These are phyloP conservation scores for Fagopyrum tataricum DNA, from an alignment of 148 eudicot species.

Conservation along the genomic window DNA sequence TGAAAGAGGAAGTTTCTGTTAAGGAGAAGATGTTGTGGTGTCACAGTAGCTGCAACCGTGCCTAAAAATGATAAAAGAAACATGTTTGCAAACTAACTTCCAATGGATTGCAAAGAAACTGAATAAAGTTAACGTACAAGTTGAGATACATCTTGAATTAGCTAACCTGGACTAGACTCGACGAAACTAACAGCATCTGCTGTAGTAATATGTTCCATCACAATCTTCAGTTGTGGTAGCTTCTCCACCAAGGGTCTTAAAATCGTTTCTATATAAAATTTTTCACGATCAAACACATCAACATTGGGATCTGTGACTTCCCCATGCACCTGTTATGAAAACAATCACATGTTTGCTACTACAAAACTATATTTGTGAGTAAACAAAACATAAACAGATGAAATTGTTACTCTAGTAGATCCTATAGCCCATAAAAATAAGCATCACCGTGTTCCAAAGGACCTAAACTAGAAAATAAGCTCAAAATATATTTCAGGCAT, in stretches of 20 bases:
- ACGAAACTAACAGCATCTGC: slow-evolving; percentile 78
- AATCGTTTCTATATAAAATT: slow-evolving; percentile 67
- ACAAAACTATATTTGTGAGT: neutral
- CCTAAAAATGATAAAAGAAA: slow-evolving; percentile 31
- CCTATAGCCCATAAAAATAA: neutral
- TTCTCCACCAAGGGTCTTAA: slow-evolving; percentile 64
- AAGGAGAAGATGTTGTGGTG: slow-evolving; percentile 92
- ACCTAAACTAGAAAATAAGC: neutral
- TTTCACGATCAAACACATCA: slow-evolving; percentile 94
- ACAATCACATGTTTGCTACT: slow-evolving; percentile 11
- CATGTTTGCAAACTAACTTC: neutral
- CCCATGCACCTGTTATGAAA: slow-evolving; percentile 72
- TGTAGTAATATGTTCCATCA: slow-evolving; percentile 98
- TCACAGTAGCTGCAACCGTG: slow-evolving; percentile 81
- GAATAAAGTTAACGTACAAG: neutral
- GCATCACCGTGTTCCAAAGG: neutral
- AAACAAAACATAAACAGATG: neutral
- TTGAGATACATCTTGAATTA: neutral
- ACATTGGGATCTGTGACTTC: slow-evolving; percentile 81
- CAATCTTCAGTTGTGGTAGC: slow-evolving; percentile 76
- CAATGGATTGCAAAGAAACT: neutral
- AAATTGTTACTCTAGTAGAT: neutral
- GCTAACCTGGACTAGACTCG: slow-evolving; percentile 61
- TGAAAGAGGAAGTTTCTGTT: slow-evolving; percentile 89
- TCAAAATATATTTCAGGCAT: neutral